Percentiles rank a stretch among this genome's conserved stretches.
Evolutionary conservation across 345 rosid genomes (phyloP).

Genomic region (Eucalyptus coolabah): DNA sequence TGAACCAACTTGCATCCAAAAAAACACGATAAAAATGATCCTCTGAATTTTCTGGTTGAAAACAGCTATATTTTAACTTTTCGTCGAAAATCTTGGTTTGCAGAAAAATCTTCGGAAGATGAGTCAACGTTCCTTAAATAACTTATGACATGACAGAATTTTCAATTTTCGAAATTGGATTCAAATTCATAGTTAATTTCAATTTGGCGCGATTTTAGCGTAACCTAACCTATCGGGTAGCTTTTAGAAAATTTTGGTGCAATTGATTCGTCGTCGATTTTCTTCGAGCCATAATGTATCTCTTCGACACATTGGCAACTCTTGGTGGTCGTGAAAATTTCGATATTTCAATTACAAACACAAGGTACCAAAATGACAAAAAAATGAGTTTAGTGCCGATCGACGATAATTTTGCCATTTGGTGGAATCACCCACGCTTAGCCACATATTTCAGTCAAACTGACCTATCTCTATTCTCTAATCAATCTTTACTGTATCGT

Average conservation of each 20-base stretch:
- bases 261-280: too few species aligned
- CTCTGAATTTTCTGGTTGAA: accelerated
- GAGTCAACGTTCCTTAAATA: too few species aligned
- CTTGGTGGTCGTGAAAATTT: too few species aligned
- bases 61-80: too few species aligned
- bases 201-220: too few species aligned
- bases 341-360: accelerated
- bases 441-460: accelerated
- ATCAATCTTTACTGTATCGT: accelerated
- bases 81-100: accelerated
- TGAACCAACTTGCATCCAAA: too few species aligned
- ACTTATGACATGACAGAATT: accelerated
- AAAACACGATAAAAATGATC: accelerated
- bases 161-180: accelerated
- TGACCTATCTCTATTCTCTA: accelerated
- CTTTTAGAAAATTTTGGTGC: too few species aligned
- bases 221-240: accelerated
- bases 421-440: accelerated
- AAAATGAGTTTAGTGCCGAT: too few species aligned
- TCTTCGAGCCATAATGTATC: too few species aligned
- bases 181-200: too few species aligned
- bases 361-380: accelerated
- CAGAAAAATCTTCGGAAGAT: accelerated
- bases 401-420: too few species aligned
- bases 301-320: too few species aligned